These are phyloP conservation scores for Thelonectria discophora DNA, from an alignment of 2,329 filamentous ascomycete species.

Conservation along the genomic window DNA sequence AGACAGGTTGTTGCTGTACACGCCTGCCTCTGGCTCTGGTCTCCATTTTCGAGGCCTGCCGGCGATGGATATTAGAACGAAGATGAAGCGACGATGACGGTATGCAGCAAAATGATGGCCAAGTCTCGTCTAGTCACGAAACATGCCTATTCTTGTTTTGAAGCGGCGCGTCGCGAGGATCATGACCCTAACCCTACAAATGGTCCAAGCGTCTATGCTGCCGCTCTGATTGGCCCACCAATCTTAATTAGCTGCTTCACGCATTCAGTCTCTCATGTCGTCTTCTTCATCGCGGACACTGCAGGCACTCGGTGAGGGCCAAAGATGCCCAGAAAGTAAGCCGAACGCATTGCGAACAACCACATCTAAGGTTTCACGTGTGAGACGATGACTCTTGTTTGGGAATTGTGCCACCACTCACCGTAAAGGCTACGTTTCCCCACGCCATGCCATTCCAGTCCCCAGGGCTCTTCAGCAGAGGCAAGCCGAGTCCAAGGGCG, in stretches of 20 bases:
- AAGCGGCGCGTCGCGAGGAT: conserved; percentile 15
- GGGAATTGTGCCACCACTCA: conserved; percentile 45
- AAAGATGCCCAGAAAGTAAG: conserved; percentile 69
- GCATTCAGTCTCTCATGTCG: conserved; percentile 24
- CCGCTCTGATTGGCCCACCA: background rate
- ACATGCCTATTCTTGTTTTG: conserved; percentile 16
- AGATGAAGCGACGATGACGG: background rate
- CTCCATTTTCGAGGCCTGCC: conserved; percentile 23
- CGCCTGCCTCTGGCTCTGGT: conserved; percentile 31
- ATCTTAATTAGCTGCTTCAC: conserved; percentile 19
- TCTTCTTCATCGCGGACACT: conserved; percentile 39
- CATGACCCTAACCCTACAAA: conserved; percentile 39
- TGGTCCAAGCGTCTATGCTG: conserved; percentile 15
- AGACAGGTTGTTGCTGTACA: background rate
- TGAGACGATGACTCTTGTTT: background rate
- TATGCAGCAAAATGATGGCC: background rate
- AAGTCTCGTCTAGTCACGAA: background rate
- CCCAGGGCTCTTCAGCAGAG: conserved; percentile 60
- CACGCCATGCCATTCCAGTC: conserved; percentile 76
- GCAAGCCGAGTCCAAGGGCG: conserved; percentile 64
- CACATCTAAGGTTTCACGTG: background rate
- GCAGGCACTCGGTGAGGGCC: conserved; percentile 53
- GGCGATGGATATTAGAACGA: background rate
- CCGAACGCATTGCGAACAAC: conserved; percentile 63
- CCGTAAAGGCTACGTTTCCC: conserved; percentile 75